Evolutionary conservation across 2,329 filamentous ascomycete species (phyloP).

Genomic region (Nemania bipapillata): DNA sequence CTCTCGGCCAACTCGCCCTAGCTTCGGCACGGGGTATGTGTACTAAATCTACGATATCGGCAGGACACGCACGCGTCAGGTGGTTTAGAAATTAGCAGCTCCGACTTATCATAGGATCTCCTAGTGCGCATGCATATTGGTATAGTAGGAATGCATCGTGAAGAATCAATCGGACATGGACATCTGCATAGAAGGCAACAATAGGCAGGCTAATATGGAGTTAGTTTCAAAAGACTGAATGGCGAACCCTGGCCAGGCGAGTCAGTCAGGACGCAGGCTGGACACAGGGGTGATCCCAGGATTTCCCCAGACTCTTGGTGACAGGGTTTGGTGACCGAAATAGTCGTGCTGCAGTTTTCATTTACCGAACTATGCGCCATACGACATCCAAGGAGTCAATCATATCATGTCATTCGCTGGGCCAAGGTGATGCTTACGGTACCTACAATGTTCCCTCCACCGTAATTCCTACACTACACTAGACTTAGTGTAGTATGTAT

Average conservation of each 20-base stretch:
- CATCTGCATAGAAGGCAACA: background rate
- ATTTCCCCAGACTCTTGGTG: conserved; percentile 34
- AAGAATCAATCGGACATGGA: background rate
- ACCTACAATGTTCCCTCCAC: conserved; percentile 19
- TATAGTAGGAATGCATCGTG: conserved; percentile 2
- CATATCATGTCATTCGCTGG: background rate
- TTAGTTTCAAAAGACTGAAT: conserved; percentile 20
- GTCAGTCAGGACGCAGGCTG: background rate
- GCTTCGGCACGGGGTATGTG: background rate
- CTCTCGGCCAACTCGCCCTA: conserved; percentile 5
- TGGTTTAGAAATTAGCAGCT: background rate
- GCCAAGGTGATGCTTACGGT: conserved; percentile 10
- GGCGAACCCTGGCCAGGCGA: background rate
- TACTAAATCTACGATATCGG: background rate
- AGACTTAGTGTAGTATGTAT: too few species aligned
- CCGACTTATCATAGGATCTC: background rate
- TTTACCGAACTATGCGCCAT: conserved; percentile 18
- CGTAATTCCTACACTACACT: conserved; percentile 2
- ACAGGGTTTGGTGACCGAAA: conserved; percentile 28
- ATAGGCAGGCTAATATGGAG: background rate
- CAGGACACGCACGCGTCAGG: background rate
- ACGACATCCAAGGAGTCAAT: conserved; percentile 14
- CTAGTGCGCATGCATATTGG: background rate
- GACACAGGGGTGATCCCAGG: conserved; percentile 32
- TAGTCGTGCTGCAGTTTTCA: conserved; percentile 25